A percentile compares a stretch with the other conserved stretches of the same genome.
Conservation (phyloP, 208 protist genomes). For the Trypanosoma brucei region DNA sequence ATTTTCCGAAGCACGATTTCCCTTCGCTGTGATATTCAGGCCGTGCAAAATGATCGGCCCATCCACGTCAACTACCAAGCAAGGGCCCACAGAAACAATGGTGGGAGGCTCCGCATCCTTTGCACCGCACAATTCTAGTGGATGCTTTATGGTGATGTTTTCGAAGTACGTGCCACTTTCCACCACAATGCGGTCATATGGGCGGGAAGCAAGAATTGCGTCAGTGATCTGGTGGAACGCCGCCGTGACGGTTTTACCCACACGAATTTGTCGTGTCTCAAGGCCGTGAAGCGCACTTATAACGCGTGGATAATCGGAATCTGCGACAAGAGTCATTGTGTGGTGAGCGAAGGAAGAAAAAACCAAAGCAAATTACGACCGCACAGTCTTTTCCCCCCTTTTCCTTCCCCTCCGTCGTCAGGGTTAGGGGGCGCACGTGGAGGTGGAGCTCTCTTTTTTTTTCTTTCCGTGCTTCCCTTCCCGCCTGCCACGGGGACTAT, state of each 20-base stretch:
- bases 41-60: constrained; percentile 32
- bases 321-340: not conserved
- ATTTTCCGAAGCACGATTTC: constrained; percentile 26
- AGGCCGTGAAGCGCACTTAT: constrained; percentile 28
- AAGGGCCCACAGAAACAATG: constrained; percentile 32
- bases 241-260: constrained; percentile 29
- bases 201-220: constrained; percentile 31
- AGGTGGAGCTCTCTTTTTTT: too few relatives aligned
- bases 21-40: constrained; percentile 24
- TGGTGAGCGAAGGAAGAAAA: not conserved
- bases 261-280: constrained; percentile 25
- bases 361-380: constrained; percentile 2
- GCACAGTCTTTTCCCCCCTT: too few relatives aligned
- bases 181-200: constrained; percentile 43
- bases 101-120: constrained; percentile 28
- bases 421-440: too few relatives aligned
- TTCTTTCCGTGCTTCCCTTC: too few relatives aligned
- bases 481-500: too few relatives aligned
- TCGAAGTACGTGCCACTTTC: constrained; percentile 51
- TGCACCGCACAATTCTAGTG: constrained; percentile 32
- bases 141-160: constrained; percentile 26
- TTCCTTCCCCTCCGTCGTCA: too few relatives aligned
- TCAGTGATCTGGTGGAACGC: constrained; percentile 35
- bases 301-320: constrained; percentile 16
- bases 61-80: constrained; percentile 25